Base-by-base conservation (phyloP, 345 rosid genomes). In the Eucalyptus regnans region DNA sequence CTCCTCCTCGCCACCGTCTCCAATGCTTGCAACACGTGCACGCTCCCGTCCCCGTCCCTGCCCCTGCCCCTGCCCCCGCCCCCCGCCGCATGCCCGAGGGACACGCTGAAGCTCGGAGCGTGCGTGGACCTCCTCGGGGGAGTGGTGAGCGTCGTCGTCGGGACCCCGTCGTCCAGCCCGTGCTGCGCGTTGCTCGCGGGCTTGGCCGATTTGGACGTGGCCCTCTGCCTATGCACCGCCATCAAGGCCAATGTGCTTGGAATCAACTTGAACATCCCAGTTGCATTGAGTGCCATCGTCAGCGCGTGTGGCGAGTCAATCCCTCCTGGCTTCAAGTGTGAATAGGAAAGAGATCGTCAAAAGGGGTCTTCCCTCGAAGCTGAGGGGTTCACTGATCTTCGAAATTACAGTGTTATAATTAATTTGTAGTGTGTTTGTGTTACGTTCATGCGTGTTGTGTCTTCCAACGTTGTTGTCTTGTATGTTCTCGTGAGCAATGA, bases 221-320 rank as follows among this genome's bases (percentile, higher is more conserved):
- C 95, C n/a, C 20, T 90, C 87, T 95, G 97, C 91, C 91, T 95
- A 17, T 95, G 96, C 92, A 93, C 92, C 43, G 95, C 93, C 64
- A 91, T 94, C 51, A 94, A 95, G 90, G 97, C 94, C 50, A 94
- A 90, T 56, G 91, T 94, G 50, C 94, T 95, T 22, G 97, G 95
- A 37, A 89, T 91, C 76, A 87, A 92, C 87, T 88, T 95, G 89
- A 90, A 92, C 49, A 79, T 93, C 48, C 95, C 95, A 1, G 33
- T 94, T 14, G 31, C 94, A 3, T 89, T 94, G 6, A 89, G 93
- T 88, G 33, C 91, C 76, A 86, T 95, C 71, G 56, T 94, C 29
- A 92, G 91, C 79, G 92, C 94, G 1, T 95, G 97, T 52, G 86
- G 51, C 60, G 91, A 92, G 91, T 51, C 91, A 16, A 50, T 94